Conservation (phyloP, 257 asterid species). For the Parsonsia alboflavescens region DNA sequence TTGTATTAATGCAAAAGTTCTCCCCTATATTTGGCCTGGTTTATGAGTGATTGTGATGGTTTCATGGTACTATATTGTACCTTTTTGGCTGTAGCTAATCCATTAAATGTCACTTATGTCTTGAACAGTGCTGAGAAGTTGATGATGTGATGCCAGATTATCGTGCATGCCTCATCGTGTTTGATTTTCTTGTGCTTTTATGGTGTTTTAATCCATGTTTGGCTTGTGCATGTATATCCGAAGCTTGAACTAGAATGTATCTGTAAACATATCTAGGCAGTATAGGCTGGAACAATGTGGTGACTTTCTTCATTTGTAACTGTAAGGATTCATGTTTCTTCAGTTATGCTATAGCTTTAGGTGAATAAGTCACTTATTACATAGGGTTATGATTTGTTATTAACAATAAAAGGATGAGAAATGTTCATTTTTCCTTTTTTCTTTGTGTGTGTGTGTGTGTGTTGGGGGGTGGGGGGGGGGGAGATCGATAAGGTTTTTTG, state of each 20-base stretch:
- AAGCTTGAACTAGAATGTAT: background rate
- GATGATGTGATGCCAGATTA: background rate
- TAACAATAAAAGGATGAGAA: background rate
- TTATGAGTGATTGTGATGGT: constrained; percentile 1
- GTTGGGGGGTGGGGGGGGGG: background rate
- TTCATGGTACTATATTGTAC: background rate
- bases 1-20: background rate
- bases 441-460: too few relatives aligned
- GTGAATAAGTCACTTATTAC: background rate
- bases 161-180: background rate
- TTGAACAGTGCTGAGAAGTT: background rate
- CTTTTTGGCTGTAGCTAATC: background rate
- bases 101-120: background rate
- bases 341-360: background rate
- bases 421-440: too few relatives aligned
- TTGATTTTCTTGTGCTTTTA: background rate
- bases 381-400: background rate
- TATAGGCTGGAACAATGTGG: background rate
- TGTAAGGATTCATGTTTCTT: background rate
- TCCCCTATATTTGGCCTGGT: background rate
- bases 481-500: background rate
- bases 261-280: background rate
- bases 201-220: background rate
- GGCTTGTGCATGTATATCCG: background rate
- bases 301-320: background rate